phyloP scores from a whole-genome alignment of 139 green algal species.

The Coelastrella sp. region DNA sequence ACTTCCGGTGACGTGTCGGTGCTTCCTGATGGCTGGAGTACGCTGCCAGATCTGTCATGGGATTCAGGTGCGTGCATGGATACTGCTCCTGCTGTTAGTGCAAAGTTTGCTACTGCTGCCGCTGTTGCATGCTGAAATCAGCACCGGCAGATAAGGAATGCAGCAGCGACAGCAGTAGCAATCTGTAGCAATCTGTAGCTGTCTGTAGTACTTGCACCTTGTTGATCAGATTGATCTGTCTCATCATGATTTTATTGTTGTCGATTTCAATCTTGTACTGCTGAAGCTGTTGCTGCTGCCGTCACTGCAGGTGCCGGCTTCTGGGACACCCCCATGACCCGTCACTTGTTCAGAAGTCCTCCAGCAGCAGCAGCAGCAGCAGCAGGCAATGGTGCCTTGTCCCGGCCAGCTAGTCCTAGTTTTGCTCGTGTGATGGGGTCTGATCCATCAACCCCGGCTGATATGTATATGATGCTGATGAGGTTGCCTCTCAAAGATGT shows the following conservation, averaged over 20 bases:
- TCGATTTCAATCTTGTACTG: neutral
- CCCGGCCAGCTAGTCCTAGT: neutral
- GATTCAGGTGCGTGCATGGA: conserved; percentile 4
- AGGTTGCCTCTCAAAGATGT: conserved; percentile 22
- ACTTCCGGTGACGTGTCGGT: neutral
- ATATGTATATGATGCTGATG: conserved; percentile 34
- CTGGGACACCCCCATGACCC: conserved; percentile 45
- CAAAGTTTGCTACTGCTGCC: neutral
- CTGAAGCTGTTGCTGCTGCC: neutral
- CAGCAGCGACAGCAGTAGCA: too few species aligned
- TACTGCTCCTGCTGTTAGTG: neutral
- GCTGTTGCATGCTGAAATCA: too few species aligned
- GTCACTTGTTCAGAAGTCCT: neutral
- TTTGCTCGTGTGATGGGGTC: neutral
- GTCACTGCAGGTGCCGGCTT: conserved; percentile 35
- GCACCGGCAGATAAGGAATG: too few species aligned
- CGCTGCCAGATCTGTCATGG: conserved; percentile 30
- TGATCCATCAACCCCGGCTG: neutral
- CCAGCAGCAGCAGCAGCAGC: neutral
- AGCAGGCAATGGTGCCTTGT: neutral
- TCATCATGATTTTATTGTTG: too few species aligned
- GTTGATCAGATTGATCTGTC: too few species aligned
- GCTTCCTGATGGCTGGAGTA: conserved; percentile 34
- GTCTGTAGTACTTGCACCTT: too few species aligned
- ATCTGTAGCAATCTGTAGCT: too few species aligned